phyloP scores from a whole-genome alignment of 1,284 basidiomycete species.

The Leccinum solheimii region DNA sequence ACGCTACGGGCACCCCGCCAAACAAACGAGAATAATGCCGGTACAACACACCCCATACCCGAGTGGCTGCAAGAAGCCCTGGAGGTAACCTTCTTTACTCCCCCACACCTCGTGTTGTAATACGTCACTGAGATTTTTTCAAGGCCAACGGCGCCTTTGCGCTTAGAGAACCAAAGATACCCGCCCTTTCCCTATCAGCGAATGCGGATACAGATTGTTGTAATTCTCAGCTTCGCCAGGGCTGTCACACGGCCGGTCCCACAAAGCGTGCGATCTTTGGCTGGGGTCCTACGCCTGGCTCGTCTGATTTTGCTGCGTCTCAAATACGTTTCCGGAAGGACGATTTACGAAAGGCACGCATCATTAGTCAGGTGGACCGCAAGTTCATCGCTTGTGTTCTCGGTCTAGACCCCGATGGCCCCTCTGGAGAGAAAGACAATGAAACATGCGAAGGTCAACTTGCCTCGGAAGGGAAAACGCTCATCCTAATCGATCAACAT shows the following conservation, averaged over 20 bases:
- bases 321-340: conserved; percentile 47
- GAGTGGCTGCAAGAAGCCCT: conserved; percentile 55
- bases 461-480: conserved; percentile 29
- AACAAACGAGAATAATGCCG: conserved; percentile 3
- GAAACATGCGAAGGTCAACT: conserved; percentile 8
- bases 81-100: conserved; percentile 37
- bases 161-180: conserved; percentile 48
- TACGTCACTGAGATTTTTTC: conserved; percentile 9
- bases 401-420: conserved; percentile 20
- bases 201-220: conserved; percentile 17
- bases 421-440: conserved; percentile 15
- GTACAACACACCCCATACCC: conserved; percentile 34
- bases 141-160: conserved; percentile 55
- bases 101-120: conserved; percentile 3
- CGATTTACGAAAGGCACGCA: conserved; percentile 53
- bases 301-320: conserved; percentile 17
- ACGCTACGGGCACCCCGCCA: conserved; percentile 14
- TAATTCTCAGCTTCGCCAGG: conserved; percentile 13
- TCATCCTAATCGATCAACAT: conserved; percentile 92
- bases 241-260: conserved; percentile 13
- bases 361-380: conserved; percentile 82
- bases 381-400: conserved; percentile 85
- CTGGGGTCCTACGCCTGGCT: conserved; percentile 14
- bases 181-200: conserved; percentile 36
- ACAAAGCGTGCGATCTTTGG: conserved; percentile 7